Conservation (phyloP, 257 asterid genomes). For the Solanum corneliomulleri region DNA sequence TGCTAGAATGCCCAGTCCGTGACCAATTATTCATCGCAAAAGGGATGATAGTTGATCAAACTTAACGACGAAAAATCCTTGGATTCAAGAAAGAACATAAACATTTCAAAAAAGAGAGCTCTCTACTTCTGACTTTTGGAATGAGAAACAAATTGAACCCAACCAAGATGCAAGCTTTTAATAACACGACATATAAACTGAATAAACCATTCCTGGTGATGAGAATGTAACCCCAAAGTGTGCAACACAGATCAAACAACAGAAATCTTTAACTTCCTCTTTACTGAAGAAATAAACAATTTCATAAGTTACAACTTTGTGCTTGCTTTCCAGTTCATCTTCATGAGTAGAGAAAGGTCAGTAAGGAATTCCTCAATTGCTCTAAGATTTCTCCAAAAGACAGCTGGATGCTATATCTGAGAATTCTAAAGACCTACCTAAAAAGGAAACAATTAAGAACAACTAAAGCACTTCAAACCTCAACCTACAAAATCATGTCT, state of each 20-base stretch:
- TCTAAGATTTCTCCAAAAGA: background rate
- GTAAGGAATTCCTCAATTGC: background rate
- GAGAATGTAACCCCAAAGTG: background rate
- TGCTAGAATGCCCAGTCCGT: background rate
- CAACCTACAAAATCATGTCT: background rate
- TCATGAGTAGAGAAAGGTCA: background rate
- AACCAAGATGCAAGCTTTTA: background rate
- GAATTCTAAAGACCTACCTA: background rate
- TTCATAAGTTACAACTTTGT: background rate
- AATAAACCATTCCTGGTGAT: background rate
- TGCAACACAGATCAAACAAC: background rate
- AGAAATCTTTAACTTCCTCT: background rate
- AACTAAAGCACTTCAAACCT: background rate
- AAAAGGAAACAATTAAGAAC: background rate
- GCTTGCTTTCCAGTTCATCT: background rate
- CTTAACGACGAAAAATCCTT: background rate
- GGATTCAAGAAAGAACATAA: background rate
- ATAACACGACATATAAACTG: background rate
- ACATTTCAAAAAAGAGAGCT: background rate
- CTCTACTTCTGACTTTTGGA: background rate
- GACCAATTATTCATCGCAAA: background rate
- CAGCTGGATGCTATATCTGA: background rate
- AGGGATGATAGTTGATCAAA: background rate
- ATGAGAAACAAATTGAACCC: background rate
- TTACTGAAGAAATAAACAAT: background rate